Evolutionary conservation across 2,329 filamentous ascomycete species (phyloP).

Genomic region (Ophiostoma tasmaniense): DNA sequence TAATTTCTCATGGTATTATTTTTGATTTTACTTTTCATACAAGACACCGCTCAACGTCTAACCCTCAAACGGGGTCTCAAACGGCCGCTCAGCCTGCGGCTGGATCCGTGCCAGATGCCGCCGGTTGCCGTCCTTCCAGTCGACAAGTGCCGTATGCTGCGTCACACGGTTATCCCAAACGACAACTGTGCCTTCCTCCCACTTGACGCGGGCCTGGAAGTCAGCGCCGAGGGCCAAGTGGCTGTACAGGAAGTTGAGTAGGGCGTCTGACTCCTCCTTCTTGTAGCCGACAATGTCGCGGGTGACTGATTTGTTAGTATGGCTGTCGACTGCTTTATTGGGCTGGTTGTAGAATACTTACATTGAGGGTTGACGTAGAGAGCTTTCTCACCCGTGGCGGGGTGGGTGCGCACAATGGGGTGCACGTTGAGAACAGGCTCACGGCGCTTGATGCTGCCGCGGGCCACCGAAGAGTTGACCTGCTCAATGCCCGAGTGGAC

Average conservation of each 20-base stretch:
- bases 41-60: neutral
- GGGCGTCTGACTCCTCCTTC: constrained; percentile 72
- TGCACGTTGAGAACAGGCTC: constrained; percentile 69
- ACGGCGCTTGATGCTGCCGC: constrained; percentile 60
- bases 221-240: constrained; percentile 65
- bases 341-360: constrained; percentile 33
- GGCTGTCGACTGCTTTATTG: neutral
- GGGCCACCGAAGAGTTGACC: constrained; percentile 56
- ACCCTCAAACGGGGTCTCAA: constrained; percentile 53
- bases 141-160: constrained; percentile 67
- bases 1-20: neutral
- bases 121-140: constrained; percentile 72
- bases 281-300: constrained; percentile 74
- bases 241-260: constrained; percentile 70
- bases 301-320: constrained; percentile 47
- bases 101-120: constrained; percentile 75
- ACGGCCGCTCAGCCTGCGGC: constrained; percentile 70
- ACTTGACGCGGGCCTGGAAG: constrained; percentile 66
- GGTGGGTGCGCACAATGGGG: constrained; percentile 73
- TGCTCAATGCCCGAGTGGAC: constrained; percentile 79
- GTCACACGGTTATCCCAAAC: constrained; percentile 82
- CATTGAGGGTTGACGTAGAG: constrained; percentile 78
- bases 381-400: constrained; percentile 74
- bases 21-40: neutral
- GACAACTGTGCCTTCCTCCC: constrained; percentile 71